Percentiles rank a stretch among this genome's conserved stretches.
Evolutionary conservation across 2,329 filamentous ascomycete genomes (phyloP).

Genomic region (Exophiala bonariae): DNA sequence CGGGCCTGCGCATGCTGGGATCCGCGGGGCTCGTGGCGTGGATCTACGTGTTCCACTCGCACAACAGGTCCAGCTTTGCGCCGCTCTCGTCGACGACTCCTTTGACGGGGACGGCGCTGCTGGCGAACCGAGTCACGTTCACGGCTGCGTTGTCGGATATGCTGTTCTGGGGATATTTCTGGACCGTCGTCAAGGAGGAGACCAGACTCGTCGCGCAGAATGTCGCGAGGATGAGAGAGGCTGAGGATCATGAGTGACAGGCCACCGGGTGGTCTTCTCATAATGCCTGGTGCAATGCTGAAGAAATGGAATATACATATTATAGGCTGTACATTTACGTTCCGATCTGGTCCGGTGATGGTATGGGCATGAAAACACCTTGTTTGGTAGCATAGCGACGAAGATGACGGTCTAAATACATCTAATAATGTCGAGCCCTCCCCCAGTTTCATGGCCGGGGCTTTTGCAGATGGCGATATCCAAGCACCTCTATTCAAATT

Average conservation of each 20-base stretch:
- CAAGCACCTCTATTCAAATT: too few relatives aligned
- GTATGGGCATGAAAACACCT: too few relatives aligned
- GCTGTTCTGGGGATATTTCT: constrained; percentile 30
- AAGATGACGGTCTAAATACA: too few relatives aligned
- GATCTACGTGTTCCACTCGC: constrained; percentile 25
- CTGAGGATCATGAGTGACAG: constrained; percentile 12
- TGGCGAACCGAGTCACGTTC: constrained; percentile 28
- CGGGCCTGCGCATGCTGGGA: constrained; percentile 20
- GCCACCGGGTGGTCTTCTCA: too few relatives aligned
- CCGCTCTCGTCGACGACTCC: not conserved
- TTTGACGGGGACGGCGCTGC: constrained; percentile 2
- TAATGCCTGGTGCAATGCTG: too few relatives aligned
- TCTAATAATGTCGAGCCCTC: too few relatives aligned
- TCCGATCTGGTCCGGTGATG: too few relatives aligned
- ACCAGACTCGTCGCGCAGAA: constrained; percentile 18
- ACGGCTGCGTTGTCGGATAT: constrained; percentile 23
- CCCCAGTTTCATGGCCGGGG: too few relatives aligned
- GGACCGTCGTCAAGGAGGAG: constrained; percentile 28
- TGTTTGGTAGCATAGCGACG: too few relatives aligned
- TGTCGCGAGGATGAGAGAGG: constrained; percentile 18
- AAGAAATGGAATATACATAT: too few relatives aligned
- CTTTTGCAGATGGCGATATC: too few relatives aligned
- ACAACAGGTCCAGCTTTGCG: not conserved
- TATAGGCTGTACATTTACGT: too few relatives aligned
- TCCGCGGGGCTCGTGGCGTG: constrained; percentile 19